A percentile compares a stretch with the other conserved stretches of the same genome.
phyloP scores from a whole-genome alignment of 108 stramenopile species.

The Pseudonitzschia multiseries region DNA sequence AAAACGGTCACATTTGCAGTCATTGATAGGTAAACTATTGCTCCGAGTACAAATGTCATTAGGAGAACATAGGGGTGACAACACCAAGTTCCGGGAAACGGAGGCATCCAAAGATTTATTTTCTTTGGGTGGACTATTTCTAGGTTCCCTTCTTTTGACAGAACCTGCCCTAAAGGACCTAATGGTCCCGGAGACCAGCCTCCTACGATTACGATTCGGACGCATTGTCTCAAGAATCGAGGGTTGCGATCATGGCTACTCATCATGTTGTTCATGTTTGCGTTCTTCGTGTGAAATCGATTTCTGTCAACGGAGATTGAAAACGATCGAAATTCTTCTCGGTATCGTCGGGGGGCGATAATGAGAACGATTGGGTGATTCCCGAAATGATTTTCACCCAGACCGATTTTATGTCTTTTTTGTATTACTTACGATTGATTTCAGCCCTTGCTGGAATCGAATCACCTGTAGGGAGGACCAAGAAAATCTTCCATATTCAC shows the following conservation, averaged over 20 bases:
- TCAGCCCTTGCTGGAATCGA: too few species aligned
- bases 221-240: neutral
- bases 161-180: neutral
- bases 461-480: too few species aligned
- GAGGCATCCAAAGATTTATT: slow-evolving; percentile 20
- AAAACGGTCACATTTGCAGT: neutral
- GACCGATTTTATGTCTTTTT: too few species aligned
- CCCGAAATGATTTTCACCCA: too few species aligned
- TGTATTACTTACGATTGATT: too few species aligned
- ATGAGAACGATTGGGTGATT: too few species aligned
- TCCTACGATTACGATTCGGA: slow-evolving; percentile 14
- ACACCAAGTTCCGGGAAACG: slow-evolving; percentile 26
- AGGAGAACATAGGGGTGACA: slow-evolving; percentile 16
- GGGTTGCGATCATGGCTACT: neutral
- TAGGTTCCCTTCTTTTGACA: neutral
- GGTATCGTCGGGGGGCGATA: too few species aligned
- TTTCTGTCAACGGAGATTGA: too few species aligned
- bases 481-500: too few species aligned
- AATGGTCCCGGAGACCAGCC: slow-evolving; percentile 31
- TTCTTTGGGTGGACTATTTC: slow-evolving; percentile 6
- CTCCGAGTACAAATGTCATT: neutral
- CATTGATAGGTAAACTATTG: neutral
- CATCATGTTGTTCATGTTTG: neutral
- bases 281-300: neutral
- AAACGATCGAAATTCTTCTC: too few species aligned